Base-by-base conservation (phyloP, 1,139 yeast genomes). In the Suhomyces panamericanus region DNA sequence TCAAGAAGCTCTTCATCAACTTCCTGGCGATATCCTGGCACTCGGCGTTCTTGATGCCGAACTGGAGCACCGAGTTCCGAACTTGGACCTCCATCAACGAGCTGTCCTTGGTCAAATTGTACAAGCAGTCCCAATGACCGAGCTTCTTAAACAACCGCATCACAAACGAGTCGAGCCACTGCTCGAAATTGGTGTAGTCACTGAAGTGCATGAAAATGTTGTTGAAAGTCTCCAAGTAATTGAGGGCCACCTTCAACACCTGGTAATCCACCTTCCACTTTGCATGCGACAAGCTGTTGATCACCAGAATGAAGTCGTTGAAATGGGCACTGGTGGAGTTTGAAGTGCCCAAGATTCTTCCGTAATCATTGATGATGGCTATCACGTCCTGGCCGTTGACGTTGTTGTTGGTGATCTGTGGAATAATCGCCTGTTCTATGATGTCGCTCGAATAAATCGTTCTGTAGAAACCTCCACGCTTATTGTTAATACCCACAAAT, bases 381-480 rank as follows among this genome's bases (percentile, higher is more conserved):
- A 68, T 53, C 35, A 68, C 62, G 42, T 75, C 78, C 16, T 56
- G 48, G 2, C 57, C 40, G 7, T 58, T 49, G 39, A 71, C 51
- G 5, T 45, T 46, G 33, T 62, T 63, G 9, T 55, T 39, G 2
- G 59, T 58, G 5, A 65, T 48, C 36, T 62, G 59, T 4, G 56
- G 42, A 31, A 57, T 43, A 15, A 77, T 54, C 22, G 42, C 34
- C 10, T 57, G 55, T 1, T 63, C 57, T 40, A 60, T 44, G 20
- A 62, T 31, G 8, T 54, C 57, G 1, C 46, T 47, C 11, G 59
- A 55, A 47, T 66, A 69, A 8, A 57, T 47, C 0, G 59, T 69
- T 47, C 75, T 66, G 54, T 73, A 80, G 50, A 73, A 67, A 3
- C 82, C 83, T 16, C 73, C 66, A 45, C 74, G 66, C 46, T 74